Base-by-base conservation (phyloP, 2,329 filamentous ascomycete genomes). In the Rugonectria rugulosa region DNA sequence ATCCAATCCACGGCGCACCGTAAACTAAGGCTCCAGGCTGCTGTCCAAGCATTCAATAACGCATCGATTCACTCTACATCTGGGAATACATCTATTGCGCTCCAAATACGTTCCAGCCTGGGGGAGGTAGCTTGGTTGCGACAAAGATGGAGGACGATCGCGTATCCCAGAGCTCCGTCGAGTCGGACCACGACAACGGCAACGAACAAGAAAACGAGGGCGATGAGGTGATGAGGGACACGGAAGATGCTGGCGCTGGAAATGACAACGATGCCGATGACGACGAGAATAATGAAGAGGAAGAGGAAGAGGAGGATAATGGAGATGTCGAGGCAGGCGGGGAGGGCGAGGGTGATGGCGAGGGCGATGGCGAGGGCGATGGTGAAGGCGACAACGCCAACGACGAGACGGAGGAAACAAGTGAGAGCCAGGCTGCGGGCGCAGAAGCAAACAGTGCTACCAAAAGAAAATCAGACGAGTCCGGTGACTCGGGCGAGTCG, bases 211-310 rank as follows among this genome's bases (percentile, higher is more conserved):
- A 72, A 8, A 69, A 75, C 61, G 82, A 85, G 50, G 78, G 77
- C 53, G 83, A 87, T 63, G 83, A 86, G 66, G 75, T 82, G 29
- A 85, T 86, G 81, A 82, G 86, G 38, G 78, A 79, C 43, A 75
- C 66, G 20, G 75, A 79, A 12, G 74, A 77, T 19, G 73, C 69
- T 17, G 74, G 77, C 8, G 72, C 75, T 21, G 72, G 73, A 12
- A 70, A 73, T 40, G 70, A 70, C n/a, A 67, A 69, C 6, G 65
- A 67, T 8, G 68, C 73, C 1, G 67, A 72, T n/a, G 70, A 72
- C 7, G 67, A 73, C 15, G 69, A 72, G 12, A 65, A 73, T 12
- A 65, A 70, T 0, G 64, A 74, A 6, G 67, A 73, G n/a, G 70
- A 75, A 8, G 71, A 77, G 10, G 68, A 78, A 5, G 69, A 75